Percentiles rank a stretch among this genome's conserved stretches.
Evolutionary conservation across 192 early-diverging fungal genomes (phyloP).

Genomic region (Pilaira anomala): DNA sequence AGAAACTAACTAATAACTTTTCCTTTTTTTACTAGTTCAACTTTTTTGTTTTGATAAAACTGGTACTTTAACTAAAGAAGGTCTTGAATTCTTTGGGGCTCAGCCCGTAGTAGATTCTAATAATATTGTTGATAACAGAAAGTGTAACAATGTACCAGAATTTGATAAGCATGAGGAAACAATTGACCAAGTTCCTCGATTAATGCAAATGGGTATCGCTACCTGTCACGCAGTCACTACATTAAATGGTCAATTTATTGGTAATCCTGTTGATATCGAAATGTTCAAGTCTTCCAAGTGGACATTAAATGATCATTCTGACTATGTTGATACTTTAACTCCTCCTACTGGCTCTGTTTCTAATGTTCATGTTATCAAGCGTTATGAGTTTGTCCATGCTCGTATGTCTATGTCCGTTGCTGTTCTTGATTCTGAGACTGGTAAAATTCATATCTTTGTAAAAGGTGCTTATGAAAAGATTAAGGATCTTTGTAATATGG

Average conservation of each 20-base stretch:
- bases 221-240: slow-evolving; percentile 52
- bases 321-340: slow-evolving; percentile 42
- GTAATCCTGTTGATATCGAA: slow-evolving; percentile 66
- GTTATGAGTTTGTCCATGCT: slow-evolving; percentile 70
- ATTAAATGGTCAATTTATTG: slow-evolving; percentile 48
- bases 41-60: slow-evolving; percentile 74
- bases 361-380: slow-evolving; percentile 52
- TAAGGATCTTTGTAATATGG: slow-evolving; percentile 47
- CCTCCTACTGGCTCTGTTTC: slow-evolving; percentile 21
- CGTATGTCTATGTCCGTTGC: slow-evolving; percentile 69
- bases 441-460: slow-evolving; percentile 56
- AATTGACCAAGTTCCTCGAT: slow-evolving; percentile 17
- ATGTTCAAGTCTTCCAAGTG: slow-evolving; percentile 56
- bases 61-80: slow-evolving; percentile 71
- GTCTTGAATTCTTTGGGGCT: slow-evolving; percentile 57
- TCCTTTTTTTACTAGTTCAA: slow-evolving; percentile 39
- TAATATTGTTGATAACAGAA: background rate
- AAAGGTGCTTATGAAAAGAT: slow-evolving; percentile 76
- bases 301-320: slow-evolving; percentile 28
- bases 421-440: slow-evolving; percentile 48
- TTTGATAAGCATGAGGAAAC: background rate
- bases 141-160: background rate
- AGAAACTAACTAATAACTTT: too few species aligned
- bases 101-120: slow-evolving; percentile 9
- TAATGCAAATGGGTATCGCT: slow-evolving; percentile 38